Base-by-base conservation (phyloP, 768 basidiomycete genomes). In the Xerocomus brunneocitrinus region DNA sequence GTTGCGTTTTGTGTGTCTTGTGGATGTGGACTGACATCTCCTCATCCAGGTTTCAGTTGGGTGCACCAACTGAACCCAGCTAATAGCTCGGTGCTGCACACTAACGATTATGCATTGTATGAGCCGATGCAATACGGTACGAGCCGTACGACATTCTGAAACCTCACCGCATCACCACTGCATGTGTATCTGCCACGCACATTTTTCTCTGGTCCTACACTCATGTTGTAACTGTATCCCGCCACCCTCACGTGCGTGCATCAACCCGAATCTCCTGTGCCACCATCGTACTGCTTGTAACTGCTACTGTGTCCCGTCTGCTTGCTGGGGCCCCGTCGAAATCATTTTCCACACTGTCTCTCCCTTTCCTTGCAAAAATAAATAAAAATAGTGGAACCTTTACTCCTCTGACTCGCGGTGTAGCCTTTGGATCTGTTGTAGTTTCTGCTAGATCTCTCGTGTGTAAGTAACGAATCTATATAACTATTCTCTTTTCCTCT, bases 1-100 rank as follows among this genome's bases (percentile, higher is more conserved):
- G 41, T 34, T 1, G 24, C n/a, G 45, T 34, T 22, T 19, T 25
- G n/a, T 8, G 8, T 41, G 19, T 22, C 25, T 45, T 5, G 6
- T 28, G 45, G 5, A 43, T 16, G 25, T 36, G 25, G 35, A 14
- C 49, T 55, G 16, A 58, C n/a, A 34, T 47, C 2, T 30, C n/a
- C 35, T 8, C 0, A 22, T 47, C 16, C 40, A 74, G 71, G 73
- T 14, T 74, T 72, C 53, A 54, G 63, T 27, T 74, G 73, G 72
- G 62, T 73, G 49, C 62, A 56, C 47, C 71, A 73, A 31, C 22
- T 71, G 12, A 65, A 62, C n/a, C 3, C 59, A 0, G 28, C 8
- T 5, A 54, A 49, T 45, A 40, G 46, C n/a, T 58, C 65, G 0
- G 50, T 54, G 42, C 27, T 67, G 34, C 40, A 65, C 14, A 47